Conservation (phyloP, 2,329 filamentous ascomycete genomes). For the Alternaria arborescens region DNA sequence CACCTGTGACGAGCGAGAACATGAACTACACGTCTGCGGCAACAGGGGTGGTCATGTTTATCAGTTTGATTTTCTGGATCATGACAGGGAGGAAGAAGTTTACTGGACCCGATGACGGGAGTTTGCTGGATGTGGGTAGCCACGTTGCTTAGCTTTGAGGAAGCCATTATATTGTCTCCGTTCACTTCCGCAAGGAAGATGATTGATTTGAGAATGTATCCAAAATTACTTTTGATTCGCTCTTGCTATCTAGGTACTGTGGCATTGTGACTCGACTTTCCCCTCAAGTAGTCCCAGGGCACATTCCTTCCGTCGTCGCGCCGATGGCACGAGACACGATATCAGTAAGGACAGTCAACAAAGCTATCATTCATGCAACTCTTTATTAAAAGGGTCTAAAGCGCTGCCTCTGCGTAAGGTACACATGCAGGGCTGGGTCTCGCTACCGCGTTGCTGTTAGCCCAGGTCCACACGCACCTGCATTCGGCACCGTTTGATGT, state of each 20-base stretch:
- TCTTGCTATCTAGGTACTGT: neutral
- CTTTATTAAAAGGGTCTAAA: neutral
- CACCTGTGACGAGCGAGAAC: constrained; percentile 61
- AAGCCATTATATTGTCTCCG: neutral
- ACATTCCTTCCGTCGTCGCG: neutral
- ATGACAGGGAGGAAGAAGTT: constrained; percentile 61
- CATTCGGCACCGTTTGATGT: neutral
- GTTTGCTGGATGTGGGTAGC: constrained; percentile 56
- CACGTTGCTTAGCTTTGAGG: neutral
- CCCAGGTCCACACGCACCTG: neutral
- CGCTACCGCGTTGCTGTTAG: constrained; percentile 1
- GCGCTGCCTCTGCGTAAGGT: neutral
- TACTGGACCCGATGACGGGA: constrained; percentile 56
- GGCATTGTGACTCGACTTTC: neutral
- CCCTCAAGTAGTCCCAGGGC: neutral
- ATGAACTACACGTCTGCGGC: constrained; percentile 69
- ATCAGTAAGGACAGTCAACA: neutral
- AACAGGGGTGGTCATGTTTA: constrained; percentile 62
- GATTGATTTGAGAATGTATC: neutral
- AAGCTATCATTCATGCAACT: neutral
- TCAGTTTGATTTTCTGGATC: constrained; percentile 62
- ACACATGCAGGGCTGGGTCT: neutral
- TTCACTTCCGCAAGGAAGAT: too few relatives aligned
- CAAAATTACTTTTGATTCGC: neutral
- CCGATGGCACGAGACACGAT: neutral